phyloP scores from a whole-genome alignment of 2,329 filamentous ascomycete genomes.

The Exophiala dermatitidis region DNA sequence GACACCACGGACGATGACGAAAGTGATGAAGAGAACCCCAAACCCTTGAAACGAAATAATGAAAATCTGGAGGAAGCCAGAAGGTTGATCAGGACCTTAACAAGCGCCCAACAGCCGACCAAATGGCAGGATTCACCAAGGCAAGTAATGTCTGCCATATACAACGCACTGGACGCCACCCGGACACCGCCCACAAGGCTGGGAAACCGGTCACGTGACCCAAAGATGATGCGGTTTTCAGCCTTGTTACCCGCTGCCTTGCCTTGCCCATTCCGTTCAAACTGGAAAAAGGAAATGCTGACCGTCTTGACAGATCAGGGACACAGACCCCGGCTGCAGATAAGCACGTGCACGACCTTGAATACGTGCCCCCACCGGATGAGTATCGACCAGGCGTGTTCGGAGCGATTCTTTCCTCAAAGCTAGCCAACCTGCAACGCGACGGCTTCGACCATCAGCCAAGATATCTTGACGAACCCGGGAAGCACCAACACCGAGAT shows the following conservation, averaged over 20 bases:
- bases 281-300: neutral
- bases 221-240: neutral
- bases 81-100: constrained; percentile 18
- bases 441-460: constrained; percentile 4
- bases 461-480: constrained; percentile 8
- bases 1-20: constrained; percentile 25
- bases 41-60: constrained; percentile 13
- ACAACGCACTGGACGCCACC: too few relatives aligned
- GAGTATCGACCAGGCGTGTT: constrained; percentile 24
- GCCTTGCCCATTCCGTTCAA: neutral
- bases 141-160: neutral
- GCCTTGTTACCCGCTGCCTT: neutral
- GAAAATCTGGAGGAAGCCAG: constrained; percentile 24
- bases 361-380: constrained; percentile 21
- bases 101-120: constrained; percentile 5
- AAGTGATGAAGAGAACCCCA: constrained; percentile 13
- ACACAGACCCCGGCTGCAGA: constrained; percentile 19
- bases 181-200: neutral
- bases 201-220: neutral
- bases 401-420: constrained; percentile 21
- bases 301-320: constrained; percentile 10
- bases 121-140: constrained; percentile 10
- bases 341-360: constrained; percentile 21
- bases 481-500: neutral
- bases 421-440: constrained; percentile 16